Evolutionary conservation across 176 grass and related monocot species (phyloP).

Genomic region (Aegilops bicornis): DNA sequence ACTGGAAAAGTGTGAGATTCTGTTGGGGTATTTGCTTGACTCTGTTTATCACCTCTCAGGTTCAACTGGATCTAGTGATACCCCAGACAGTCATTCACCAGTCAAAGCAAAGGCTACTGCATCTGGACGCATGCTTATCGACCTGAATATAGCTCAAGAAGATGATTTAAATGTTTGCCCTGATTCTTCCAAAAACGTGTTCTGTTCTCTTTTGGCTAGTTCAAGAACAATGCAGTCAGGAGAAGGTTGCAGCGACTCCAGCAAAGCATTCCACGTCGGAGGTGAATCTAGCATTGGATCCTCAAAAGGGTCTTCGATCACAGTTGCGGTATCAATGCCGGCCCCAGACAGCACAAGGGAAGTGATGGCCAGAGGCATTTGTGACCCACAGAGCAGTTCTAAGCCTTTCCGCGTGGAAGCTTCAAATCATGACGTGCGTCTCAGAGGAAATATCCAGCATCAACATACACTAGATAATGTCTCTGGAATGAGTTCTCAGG

Average conservation of each 20-base stretch:
- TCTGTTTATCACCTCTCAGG: conserved; percentile 24
- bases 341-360: conserved; percentile 30
- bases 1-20: conserved; percentile 10
- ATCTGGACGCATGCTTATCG: conserved; percentile 48
- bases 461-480: neutral
- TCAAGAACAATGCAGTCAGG: conserved; percentile 26
- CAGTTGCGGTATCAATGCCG: conserved; percentile 22
- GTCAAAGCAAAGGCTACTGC: conserved; percentile 34
- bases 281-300: conserved; percentile 48
- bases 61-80: conserved; percentile 45
- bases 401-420: conserved; percentile 4
- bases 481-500: conserved; percentile 22
- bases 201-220: conserved; percentile 32
- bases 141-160: conserved; percentile 80
- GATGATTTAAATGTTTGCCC: conserved; percentile 40
- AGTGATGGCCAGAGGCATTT: conserved; percentile 18
- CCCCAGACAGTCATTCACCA: conserved; percentile 29
- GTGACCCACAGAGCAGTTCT: conserved; percentile 11
- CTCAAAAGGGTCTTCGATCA: conserved; percentile 59
- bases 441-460: conserved; percentile 13
- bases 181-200: conserved; percentile 23
- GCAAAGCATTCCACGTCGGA: conserved; percentile 35
- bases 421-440: conserved; percentile 16
- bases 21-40: conserved; percentile 9
- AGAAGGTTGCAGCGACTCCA: conserved; percentile 36